phyloP scores from a whole-genome alignment of 2,329 filamentous ascomycete species.

The Diplodia intermedia region DNA sequence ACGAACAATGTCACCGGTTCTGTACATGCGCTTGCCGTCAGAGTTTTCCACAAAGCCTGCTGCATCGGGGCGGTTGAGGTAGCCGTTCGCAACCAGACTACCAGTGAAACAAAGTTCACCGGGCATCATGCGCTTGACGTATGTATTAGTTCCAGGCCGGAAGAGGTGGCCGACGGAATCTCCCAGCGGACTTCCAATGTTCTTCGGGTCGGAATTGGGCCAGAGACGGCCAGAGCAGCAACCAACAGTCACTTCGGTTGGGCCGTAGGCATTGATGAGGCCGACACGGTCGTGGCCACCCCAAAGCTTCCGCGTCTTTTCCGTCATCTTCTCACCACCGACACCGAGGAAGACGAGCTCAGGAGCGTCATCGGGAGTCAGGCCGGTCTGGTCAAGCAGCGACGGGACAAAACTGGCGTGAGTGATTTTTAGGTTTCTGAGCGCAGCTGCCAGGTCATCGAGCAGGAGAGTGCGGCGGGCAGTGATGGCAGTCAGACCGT shows the following conservation, averaged over 20 bases:
- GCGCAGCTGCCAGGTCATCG: conserved; percentile 22
- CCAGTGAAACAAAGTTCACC: conserved; percentile 37
- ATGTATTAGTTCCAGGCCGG: conserved; percentile 41
- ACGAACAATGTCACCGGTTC: conserved; percentile 36
- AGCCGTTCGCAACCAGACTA: conserved; percentile 35
- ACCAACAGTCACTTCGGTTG: conserved; percentile 44
- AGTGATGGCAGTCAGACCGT: conserved; percentile 27
- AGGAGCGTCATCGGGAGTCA: conserved; percentile 37
- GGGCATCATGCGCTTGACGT: conserved; percentile 59
- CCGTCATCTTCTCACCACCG: conserved; percentile 48
- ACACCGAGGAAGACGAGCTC: conserved; percentile 42
- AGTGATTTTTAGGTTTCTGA: conserved; percentile 41
- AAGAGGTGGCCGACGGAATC: conserved; percentile 41
- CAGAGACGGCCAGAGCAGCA: conserved; percentile 37
- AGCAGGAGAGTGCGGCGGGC: conserved; percentile 27
- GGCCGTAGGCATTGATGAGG: conserved; percentile 40
- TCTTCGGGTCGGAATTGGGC: conserved; percentile 29
- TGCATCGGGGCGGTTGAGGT: conserved; percentile 42
- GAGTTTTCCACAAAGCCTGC: conserved; percentile 35
- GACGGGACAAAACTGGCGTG: conserved; percentile 42
- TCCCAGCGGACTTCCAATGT: conserved; percentile 37
- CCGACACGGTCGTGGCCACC: conserved; percentile 34
- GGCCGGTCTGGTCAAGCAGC: conserved; percentile 28
- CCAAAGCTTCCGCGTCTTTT: conserved; percentile 45
- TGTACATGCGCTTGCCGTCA: conserved; percentile 34